These are phyloP conservation scores for Fraxinus angustifolia DNA, from an alignment of 305 asterid species.

Conservation along the genomic window DNA sequence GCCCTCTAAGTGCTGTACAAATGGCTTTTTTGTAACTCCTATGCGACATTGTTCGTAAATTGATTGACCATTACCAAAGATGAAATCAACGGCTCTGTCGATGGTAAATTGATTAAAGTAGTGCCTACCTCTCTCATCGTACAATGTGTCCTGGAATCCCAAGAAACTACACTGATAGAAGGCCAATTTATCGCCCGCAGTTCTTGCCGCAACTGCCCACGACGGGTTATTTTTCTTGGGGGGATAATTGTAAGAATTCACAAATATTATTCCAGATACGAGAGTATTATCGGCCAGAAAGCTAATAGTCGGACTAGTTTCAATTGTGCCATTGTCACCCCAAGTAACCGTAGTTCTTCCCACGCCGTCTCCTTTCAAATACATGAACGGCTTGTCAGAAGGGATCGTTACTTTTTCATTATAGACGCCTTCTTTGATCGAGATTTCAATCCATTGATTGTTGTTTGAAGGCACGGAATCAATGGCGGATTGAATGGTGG, in stretches of 20 bases:
- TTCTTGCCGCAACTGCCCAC: conserved; percentile 53
- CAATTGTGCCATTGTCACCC: conserved; percentile 29
- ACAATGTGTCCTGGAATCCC: conserved; percentile 67
- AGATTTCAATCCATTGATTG: conserved; percentile 37
- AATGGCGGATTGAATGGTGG: conserved; percentile 47
- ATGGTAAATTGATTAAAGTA: conserved; percentile 53
- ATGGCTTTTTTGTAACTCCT: no score
- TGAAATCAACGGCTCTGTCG: conserved; percentile 69
- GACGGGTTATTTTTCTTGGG: conserved; percentile 21
- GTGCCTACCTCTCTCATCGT: conserved; percentile 65
- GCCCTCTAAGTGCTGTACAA: no score
- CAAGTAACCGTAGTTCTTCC: conserved; percentile 34
- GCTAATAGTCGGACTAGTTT: conserved; percentile 36
- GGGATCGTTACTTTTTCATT: conserved; percentile 49
- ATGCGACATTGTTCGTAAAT: conserved; percentile 58
- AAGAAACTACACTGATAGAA: conserved; percentile 48
- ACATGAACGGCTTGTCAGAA: conserved; percentile 39
- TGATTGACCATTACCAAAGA: conserved; percentile 69
- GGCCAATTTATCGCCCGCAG: conserved; percentile 56
- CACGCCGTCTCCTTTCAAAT: conserved; percentile 45
- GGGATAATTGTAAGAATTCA: conserved; percentile 62
- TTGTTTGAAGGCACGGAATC: conserved; percentile 44
- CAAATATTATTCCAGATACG: conserved; percentile 41
- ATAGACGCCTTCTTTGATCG: conserved; percentile 47
- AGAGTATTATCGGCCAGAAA: conserved; percentile 42